phyloP scores from a whole-genome alignment of 2,329 filamentous ascomycete species.

The Nothopassalora personata region DNA sequence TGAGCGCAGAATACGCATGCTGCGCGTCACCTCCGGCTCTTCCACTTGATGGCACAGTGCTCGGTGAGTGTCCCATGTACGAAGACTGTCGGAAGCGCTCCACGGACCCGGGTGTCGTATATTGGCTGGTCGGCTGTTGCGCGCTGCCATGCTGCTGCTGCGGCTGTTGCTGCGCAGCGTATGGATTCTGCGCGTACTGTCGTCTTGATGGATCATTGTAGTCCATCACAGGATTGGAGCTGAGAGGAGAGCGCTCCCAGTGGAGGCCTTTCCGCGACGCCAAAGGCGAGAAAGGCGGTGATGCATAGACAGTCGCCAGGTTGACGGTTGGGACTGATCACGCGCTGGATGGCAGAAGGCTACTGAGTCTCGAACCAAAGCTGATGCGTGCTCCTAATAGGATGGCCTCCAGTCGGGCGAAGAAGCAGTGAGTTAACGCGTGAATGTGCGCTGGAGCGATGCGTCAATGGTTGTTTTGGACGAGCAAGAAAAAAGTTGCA shows the following conservation, averaged over 20 bases:
- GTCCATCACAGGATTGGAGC: conserved; percentile 30
- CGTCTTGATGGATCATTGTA: conserved; percentile 32
- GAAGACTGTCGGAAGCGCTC: conserved; percentile 47
- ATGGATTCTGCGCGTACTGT: conserved; percentile 30
- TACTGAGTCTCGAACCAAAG: not conserved
- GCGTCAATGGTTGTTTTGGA: conserved; percentile 10
- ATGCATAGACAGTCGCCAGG: conserved; percentile 31
- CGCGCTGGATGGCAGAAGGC: conserved; percentile 3
- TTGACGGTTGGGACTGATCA: conserved; percentile 14
- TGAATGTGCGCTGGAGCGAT: not conserved
- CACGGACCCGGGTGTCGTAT: conserved; percentile 41
- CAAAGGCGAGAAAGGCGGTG: conserved; percentile 29
- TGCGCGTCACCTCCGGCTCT: conserved; percentile 36
- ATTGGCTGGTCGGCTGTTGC: conserved; percentile 36
- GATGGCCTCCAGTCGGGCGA: not conserved
- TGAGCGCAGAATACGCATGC: conserved; percentile 31
- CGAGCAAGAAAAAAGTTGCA: conserved; percentile 11
- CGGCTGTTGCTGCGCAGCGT: conserved; percentile 26
- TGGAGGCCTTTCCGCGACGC: conserved; percentile 25
- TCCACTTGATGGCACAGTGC: conserved; percentile 37
- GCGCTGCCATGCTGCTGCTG: conserved; percentile 19
- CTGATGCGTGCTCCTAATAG: not conserved
- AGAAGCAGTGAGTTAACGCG: not conserved
- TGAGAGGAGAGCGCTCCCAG: conserved; percentile 14
- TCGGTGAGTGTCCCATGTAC: conserved; percentile 40